phyloP scores from a whole-genome alignment of 345 rosid species.

The Eutrema heterophyllum region DNA sequence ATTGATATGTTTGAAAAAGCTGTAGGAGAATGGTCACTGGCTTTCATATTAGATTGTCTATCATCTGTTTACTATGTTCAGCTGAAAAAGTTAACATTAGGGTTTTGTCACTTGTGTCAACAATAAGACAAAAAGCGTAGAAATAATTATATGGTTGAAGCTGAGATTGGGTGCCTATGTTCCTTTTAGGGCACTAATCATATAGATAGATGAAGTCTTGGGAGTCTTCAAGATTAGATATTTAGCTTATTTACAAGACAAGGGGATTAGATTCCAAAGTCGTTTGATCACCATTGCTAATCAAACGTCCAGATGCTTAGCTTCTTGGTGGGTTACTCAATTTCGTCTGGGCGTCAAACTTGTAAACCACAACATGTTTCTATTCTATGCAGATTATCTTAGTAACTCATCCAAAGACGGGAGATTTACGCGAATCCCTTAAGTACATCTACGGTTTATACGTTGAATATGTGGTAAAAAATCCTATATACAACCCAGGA shows the following conservation, averaged over 20 bases:
- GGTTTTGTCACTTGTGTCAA: not conserved
- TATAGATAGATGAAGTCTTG: not conserved
- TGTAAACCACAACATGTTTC: not conserved
- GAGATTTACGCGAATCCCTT: slow-evolving; percentile 76
- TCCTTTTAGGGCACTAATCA: not conserved
- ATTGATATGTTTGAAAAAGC: not conserved
- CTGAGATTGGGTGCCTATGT: not conserved
- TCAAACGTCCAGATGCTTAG: not conserved
- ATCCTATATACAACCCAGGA: slow-evolving; percentile 76
- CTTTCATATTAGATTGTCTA: not conserved
- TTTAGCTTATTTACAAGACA: not conserved
- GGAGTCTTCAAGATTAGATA: not conserved
- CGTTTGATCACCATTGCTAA: not conserved
- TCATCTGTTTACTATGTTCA: not conserved
- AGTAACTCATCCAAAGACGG: slow-evolving; percentile 85
- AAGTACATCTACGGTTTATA: slow-evolving; percentile 86
- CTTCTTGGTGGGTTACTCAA: not conserved
- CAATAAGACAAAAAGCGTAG: not conserved
- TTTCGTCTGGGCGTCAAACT: not conserved
- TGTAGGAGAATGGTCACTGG: not conserved
- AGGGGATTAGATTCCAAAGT: not conserved
- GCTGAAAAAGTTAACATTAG: not conserved
- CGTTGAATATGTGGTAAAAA: slow-evolving; percentile 80
- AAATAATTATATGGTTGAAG: not conserved
- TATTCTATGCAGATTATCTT: slow-evolving; percentile 54